Conservation (phyloP, 176 grass and related monocot species). For the Pharus latifolius region DNA sequence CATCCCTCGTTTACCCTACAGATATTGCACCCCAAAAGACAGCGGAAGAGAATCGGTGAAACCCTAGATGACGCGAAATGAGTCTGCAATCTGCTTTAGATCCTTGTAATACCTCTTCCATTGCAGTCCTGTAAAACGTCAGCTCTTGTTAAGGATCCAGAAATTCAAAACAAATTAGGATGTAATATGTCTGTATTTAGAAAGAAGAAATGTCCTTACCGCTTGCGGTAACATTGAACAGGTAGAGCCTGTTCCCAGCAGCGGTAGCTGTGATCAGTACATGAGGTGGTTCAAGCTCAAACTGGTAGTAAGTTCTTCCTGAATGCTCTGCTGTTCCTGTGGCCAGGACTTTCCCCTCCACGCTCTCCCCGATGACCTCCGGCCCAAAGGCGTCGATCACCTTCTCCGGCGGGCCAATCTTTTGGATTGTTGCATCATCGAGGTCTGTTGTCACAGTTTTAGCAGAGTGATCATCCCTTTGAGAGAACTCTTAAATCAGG, state of each 20-base stretch:
- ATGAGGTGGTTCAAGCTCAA: constrained; percentile 80
- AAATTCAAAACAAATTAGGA: neutral
- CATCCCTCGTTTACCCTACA: constrained; percentile 12
- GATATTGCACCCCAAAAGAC: neutral
- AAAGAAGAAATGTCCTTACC: constrained; percentile 25
- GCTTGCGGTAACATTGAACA: constrained; percentile 80
- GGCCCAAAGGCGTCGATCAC: constrained; percentile 81
- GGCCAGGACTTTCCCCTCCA: constrained; percentile 77
- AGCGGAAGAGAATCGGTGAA: neutral
- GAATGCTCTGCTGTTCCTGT: constrained; percentile 44
- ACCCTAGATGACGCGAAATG: constrained; percentile 67
- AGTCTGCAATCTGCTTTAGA: constrained; percentile 79
- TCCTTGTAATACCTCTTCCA: constrained; percentile 95
- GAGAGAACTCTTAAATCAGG: neutral
- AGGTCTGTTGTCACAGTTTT: constrained; percentile 1
- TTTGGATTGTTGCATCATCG: constrained; percentile 56
- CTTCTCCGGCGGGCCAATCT: constrained; percentile 61
- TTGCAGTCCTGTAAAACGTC: constrained; percentile 53
- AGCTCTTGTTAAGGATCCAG: neutral
- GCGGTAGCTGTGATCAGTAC: constrained; percentile 88
- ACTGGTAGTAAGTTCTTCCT: constrained; percentile 88
- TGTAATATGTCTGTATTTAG: neutral
- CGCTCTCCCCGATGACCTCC: constrained; percentile 85
- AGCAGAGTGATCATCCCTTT: neutral
- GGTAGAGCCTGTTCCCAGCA: constrained; percentile 86